Evolutionary conservation across 371 early-diverging fungal genomes (phyloP).

Genomic region (Mucor lusitanicus): DNA sequence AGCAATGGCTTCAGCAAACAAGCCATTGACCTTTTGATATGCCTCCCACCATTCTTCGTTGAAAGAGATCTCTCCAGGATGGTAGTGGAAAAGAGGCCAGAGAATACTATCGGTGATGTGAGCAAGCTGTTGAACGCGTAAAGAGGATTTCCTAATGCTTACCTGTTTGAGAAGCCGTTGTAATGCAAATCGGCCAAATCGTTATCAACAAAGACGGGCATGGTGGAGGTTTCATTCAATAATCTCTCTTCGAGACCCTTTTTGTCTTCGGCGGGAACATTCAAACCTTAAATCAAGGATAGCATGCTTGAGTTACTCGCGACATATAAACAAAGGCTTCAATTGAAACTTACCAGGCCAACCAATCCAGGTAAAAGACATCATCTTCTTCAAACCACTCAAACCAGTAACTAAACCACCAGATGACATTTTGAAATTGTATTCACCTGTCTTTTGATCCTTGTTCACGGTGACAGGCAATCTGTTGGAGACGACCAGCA

Average conservation of each 20-base stretch:
- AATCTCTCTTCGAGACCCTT: constrained; percentile 72
- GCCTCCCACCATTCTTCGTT: constrained; percentile 95
- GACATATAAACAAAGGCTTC: background rate
- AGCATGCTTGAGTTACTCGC: background rate
- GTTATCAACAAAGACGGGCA: constrained; percentile 96
- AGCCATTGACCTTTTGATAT: constrained; percentile 87
- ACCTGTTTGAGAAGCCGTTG: constrained; percentile 98
- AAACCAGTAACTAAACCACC: constrained; percentile 99
- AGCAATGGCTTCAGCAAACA: constrained; percentile 88
- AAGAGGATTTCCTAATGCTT: background rate
- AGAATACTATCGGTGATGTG: constrained; percentile 46
- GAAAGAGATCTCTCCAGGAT: constrained; percentile 93
- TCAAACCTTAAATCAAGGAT: constrained; percentile 58
- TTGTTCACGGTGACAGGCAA: constrained; percentile 96
- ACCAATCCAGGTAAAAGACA: constrained; percentile 99
- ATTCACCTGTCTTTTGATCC: constrained; percentile 56
- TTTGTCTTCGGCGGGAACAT: constrained; percentile 85
- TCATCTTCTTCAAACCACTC: constrained; percentile 90
- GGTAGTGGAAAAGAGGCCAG: constrained; percentile 99
- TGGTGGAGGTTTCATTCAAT: constrained; percentile 81
- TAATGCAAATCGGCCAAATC: constrained; percentile 98
- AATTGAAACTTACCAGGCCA: constrained; percentile 86
- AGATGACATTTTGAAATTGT: constrained; percentile 85
- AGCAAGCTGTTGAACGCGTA: background rate
- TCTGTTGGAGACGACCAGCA: constrained; percentile 99